Base-by-base conservation (phyloP, 768 basidiomycete species). In the Termitomyces sp. region DNA sequence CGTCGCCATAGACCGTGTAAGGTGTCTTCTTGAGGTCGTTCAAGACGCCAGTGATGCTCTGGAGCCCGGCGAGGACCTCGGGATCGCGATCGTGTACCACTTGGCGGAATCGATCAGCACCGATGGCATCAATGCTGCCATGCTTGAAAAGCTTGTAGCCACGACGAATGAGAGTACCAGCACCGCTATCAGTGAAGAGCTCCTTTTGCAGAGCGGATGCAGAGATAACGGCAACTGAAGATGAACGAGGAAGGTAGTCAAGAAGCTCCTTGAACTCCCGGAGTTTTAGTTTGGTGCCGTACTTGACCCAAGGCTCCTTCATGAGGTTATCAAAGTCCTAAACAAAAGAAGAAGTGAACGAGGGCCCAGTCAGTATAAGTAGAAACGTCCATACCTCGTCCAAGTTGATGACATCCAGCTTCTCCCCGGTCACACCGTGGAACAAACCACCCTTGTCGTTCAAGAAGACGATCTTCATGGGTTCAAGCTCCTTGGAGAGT, bases 251-350 rank as follows among this genome's bases (percentile, higher is more conserved):
- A 59, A 98, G 92, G 74, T 95, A 89, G 67, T 98, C 97, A 41
- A 99, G 84, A 51, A 99, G 86, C 66, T 98, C 97, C 75, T 99
- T 99, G 81, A 99, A 98, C 71, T 98, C 96, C 60, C 97, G 89
- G 54, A 99, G 82, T 75, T 98, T 98, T 70, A 99, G 90, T 73
- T 99, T 99, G 60, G 96, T 98, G 57, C 96, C 97, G 68, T 86
- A 98, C 70, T 97, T 97, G 71, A 99, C 96, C 97, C 97, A 99
- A 6, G 94, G 83, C 73, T 98, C 90, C 66, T 94, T 95, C 94
- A 98, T 91, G 55, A 99, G 86, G 22, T 82, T 82, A 61, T 96
- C 91, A 72, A 96, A 98, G 76, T 99, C 97, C 89, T 94, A 64
- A 23, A 27, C 7, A 56, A 56, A 33, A 47, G 32, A 15, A 43